Evolutionary conservation across 2,329 filamentous ascomycete genomes (phyloP).

Genomic region (Claviceps quebecensis): DNA sequence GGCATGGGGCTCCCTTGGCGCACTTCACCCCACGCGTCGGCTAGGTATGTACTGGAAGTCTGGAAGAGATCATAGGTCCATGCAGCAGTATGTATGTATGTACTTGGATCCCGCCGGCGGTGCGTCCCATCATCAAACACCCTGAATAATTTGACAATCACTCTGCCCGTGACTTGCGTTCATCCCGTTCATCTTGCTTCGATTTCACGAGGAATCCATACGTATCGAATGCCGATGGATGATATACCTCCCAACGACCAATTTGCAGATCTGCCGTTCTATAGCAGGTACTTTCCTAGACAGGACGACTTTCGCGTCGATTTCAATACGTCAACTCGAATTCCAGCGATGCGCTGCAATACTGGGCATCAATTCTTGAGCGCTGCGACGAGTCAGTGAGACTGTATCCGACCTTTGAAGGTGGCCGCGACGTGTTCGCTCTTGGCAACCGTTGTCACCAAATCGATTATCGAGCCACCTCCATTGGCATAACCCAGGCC

Average conservation of each 20-base stretch:
- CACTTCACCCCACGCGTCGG: too few relatives aligned
- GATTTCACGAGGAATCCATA: neutral
- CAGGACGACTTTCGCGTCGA: constrained; percentile 1
- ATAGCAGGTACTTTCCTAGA: neutral
- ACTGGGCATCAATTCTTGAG: constrained; percentile 19
- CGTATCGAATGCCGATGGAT: neutral
- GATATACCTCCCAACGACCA: neutral
- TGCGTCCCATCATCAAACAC: too few relatives aligned
- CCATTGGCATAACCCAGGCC: constrained; percentile 7
- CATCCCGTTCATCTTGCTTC: neutral
- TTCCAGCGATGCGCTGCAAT: constrained; percentile 13
- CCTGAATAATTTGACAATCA: too few relatives aligned
- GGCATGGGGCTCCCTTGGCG: too few relatives aligned
- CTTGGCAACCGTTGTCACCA: constrained; percentile 25
- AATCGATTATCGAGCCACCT: constrained; percentile 20
- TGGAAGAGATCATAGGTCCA: too few relatives aligned
- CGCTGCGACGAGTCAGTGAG: constrained; percentile 15
- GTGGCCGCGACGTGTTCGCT: constrained; percentile 27
- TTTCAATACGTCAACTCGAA: constrained; percentile 13
- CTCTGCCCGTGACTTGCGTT: too few relatives aligned
- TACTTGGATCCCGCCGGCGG: too few relatives aligned
- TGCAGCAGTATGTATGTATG: too few relatives aligned
- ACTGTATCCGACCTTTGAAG: constrained; percentile 14
- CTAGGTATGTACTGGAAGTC: too few relatives aligned
- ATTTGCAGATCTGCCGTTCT: neutral